Base-by-base conservation (phyloP, 129 eudicot genomes). In the Artemisia argyi region DNA sequence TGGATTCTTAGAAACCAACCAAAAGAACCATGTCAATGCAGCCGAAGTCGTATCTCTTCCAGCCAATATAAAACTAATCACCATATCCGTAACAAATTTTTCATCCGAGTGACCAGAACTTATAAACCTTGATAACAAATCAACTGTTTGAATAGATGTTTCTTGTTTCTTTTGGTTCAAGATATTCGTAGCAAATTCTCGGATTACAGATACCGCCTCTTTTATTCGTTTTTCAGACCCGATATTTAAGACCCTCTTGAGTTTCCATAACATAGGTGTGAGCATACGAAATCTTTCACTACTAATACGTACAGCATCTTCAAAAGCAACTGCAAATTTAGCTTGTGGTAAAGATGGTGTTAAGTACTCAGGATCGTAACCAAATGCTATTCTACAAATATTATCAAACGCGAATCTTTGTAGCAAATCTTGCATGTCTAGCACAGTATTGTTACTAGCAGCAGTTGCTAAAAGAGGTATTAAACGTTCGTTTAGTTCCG, bases 391-490 rank as follows among this genome's bases (percentile, higher is more conserved):
- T 53, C 24, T 62, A 14, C 77, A 78, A 7, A 78, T 71, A 26
- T 78, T 78, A 54, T 78, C 77, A 44, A 78, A 72, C 11, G 67
- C 52, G 30, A 69, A 88, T 11, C 97, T 64, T 28, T 88, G 86
- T 1, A 88, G 77, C 9, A 91, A 63, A 58, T 88, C 90, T 59
- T 91, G 97, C 9, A 91, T 62, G 75, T 91, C 97, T 16, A 91
- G 72, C 15, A 81, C 68, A 0, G 76, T 75, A 0, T 73, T 62
- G 17, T 65, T 39, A 0, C 67, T 68, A 4, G 65, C 83, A 0
- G 90, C 89, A 0, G 86, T 58, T 11, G 63, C 11, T 3, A 73
- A n/a, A 42, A 88, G 71, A 0, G 96, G 96, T 11, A 88, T 13
- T 7, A 91, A 54, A 11, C 97, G 87, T 2, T 72, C 78, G 19